Base-by-base conservation (phyloP, 768 basidiomycete genomes). In the Paxillus involutus region DNA sequence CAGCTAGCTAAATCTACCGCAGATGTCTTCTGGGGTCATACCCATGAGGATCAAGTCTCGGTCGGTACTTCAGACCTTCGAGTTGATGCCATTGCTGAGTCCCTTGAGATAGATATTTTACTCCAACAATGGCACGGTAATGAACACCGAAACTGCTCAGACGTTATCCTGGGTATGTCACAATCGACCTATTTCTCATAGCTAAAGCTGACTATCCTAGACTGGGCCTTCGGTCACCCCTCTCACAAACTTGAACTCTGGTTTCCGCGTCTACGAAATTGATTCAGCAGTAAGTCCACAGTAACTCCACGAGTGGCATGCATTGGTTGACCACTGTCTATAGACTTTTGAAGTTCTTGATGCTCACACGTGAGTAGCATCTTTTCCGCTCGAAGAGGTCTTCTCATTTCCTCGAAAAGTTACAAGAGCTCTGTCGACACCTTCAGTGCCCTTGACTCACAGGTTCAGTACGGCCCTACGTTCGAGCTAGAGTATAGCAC, bases 1-100 rank as follows among this genome's bases (percentile, higher is more conserved):
- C 8, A 46, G 17, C 16, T 57, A 40, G 53, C 54, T 57, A 61
- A 59, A 52, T 47, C 49, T 46, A 26, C 39, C 47, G 37, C 51
- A 84, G 86, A 81, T 58, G 81, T 89, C n/a, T 89, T 90, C 74
- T 91, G 77, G 63, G 89, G 89, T 6, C 89, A 91, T 61, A 82
- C 84, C 0, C 88, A 90, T 52, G 85, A 89, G 64, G 88, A 90
- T 66, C 79, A 88, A 68, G 58, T 88, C 39, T 83, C 80, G 30
- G 86, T 86, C 55, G 26, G 76, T 51, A 30, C n/a, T 45, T 50
- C 14, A 8, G 32, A 42, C n/a, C 24, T n/a, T 26, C 19, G 3
- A 17, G 7, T 30, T 29, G 16, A 41, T 12, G 43, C 21, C 19
- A 17, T 47, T 16, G 44, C 48, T 33, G 35, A 46, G 37, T 52